Evolutionary conservation across 352 stramenopile species (phyloP).

Genomic region (Pythium rishiriense): DNA sequence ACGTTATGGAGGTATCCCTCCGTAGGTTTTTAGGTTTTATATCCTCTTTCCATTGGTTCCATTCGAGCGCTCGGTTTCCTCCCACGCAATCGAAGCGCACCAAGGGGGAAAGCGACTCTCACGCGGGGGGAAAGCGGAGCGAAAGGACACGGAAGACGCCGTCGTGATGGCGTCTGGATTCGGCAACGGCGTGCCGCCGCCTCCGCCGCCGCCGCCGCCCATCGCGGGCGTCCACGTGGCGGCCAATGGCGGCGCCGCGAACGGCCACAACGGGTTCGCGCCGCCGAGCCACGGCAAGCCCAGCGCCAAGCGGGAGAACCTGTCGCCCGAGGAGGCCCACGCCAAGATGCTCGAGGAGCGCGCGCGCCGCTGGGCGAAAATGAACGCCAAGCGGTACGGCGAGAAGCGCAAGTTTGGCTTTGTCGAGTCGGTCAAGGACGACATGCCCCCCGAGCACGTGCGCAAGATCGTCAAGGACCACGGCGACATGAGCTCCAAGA

Average conservation of each 20-base stretch:
- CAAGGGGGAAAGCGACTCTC: neutral
- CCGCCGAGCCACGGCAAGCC: conserved; percentile 10
- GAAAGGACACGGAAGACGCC: conserved; percentile 2
- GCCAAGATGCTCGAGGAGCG: conserved; percentile 76
- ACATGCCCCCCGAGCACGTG: conserved; percentile 96
- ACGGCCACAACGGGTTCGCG: neutral
- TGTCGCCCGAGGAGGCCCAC: conserved; percentile 52
- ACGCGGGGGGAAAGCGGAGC: neutral
- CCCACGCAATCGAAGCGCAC: conserved; percentile 1
- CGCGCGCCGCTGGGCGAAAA: conserved; percentile 81
- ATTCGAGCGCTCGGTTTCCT: conserved; percentile 17
- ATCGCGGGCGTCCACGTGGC: conserved; percentile 28
- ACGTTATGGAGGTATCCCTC: conserved; percentile 14
- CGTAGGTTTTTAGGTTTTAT: conserved; percentile 32
- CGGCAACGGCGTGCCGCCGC: conserved; percentile 24
- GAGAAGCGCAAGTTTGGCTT: conserved; percentile 94
- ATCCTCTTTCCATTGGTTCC: conserved; percentile 27
- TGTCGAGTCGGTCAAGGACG: conserved; percentile 90
- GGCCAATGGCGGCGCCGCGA: neutral
- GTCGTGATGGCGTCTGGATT: conserved; percentile 18
- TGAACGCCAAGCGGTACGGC: conserved; percentile 94
- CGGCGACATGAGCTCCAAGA: conserved; percentile 99
- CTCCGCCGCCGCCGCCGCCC: conserved; percentile 24
- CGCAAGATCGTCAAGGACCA: conserved; percentile 99
- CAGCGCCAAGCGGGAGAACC: conserved; percentile 8